These are phyloP conservation scores for Thielaviopsis ethacetica DNA, from an alignment of 2,329 filamentous ascomycete species.

Conservation along the genomic window DNA sequence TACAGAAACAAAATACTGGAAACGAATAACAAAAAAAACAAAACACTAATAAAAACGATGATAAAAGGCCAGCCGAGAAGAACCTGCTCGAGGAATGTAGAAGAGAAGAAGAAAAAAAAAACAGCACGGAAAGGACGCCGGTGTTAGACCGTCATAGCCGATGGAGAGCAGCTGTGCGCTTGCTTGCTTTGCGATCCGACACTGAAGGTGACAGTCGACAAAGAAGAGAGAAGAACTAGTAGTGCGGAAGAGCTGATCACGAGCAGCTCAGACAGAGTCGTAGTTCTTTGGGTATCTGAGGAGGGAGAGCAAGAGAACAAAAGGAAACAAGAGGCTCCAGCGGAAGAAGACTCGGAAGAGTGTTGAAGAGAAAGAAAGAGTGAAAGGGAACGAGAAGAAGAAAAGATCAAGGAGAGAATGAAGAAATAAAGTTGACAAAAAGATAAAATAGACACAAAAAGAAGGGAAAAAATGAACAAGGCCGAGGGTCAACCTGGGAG, in stretches of 20 bases:
- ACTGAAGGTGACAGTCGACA: background rate
- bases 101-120: constrained; percentile 1
- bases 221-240: background rate
- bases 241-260: background rate
- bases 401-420: too few species aligned
- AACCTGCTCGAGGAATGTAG: constrained; percentile 5
- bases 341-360: background rate
- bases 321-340: background rate
- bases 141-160: background rate
- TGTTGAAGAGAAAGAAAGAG: background rate
- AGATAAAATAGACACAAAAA: background rate
- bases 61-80: constrained; percentile 5
- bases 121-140: constrained; percentile 4
- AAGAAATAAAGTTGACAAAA: background rate
- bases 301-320: background rate
- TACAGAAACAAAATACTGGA: background rate
- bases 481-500: background rate
- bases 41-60: background rate
- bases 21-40: background rate
- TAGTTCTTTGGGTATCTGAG: background rate
- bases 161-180: background rate
- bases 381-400: background rate
- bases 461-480: background rate
- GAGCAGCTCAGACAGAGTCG: background rate
- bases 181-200: background rate